Evolutionary conservation across 495 filamentous ascomycete genomes (phyloP).

Genomic region (Penicillium coprophilum): DNA sequence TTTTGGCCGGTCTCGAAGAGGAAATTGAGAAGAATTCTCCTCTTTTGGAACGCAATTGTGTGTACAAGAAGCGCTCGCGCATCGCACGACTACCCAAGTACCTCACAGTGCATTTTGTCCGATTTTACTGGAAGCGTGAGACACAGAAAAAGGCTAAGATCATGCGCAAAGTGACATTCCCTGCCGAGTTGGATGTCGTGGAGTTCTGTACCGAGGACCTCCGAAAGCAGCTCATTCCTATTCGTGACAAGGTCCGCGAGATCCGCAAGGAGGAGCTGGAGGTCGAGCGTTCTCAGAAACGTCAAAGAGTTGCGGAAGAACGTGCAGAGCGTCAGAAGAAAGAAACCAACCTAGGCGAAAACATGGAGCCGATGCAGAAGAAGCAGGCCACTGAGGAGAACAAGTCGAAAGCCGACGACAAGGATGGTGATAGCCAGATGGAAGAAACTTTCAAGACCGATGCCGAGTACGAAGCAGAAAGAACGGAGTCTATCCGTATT

Average conservation of each 20-base stretch:
- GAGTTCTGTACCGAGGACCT: slow-evolving; percentile 95
- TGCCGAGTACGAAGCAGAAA: slow-evolving; percentile 85
- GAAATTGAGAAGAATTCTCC: slow-evolving; percentile 87
- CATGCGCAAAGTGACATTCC: slow-evolving; percentile 97
- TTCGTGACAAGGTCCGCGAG: slow-evolving; percentile 93
- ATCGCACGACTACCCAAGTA: slow-evolving; percentile 92
- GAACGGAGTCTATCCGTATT: slow-evolving; percentile 64
- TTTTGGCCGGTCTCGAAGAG: slow-evolving; percentile 76
- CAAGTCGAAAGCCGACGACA: slow-evolving; percentile 54
- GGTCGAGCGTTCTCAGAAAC: slow-evolving; percentile 80
- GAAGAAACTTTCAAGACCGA: slow-evolving; percentile 83
- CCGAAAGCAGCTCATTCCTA: slow-evolving; percentile 75
- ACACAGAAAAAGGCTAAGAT: slow-evolving; percentile 99
- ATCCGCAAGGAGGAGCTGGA: slow-evolving; percentile 93
- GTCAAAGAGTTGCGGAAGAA: slow-evolving; percentile 73
- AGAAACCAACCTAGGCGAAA: slow-evolving; percentile 35
- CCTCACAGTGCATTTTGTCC: slow-evolving; percentile 93
- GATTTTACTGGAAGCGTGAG: slow-evolving; percentile 95
- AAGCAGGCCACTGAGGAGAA: slow-evolving; percentile 52
- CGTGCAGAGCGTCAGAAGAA: slow-evolving; percentile 54
- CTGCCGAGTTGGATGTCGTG: slow-evolving; percentile 84
- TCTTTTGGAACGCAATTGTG: slow-evolving; percentile 69
- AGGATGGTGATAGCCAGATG: slow-evolving; percentile 71
- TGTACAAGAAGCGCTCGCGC: slow-evolving; percentile 86
- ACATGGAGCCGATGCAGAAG: slow-evolving; percentile 49